phyloP scores from a whole-genome alignment of 208 protist species.

The Paratrypanosoma confusum region DNA sequence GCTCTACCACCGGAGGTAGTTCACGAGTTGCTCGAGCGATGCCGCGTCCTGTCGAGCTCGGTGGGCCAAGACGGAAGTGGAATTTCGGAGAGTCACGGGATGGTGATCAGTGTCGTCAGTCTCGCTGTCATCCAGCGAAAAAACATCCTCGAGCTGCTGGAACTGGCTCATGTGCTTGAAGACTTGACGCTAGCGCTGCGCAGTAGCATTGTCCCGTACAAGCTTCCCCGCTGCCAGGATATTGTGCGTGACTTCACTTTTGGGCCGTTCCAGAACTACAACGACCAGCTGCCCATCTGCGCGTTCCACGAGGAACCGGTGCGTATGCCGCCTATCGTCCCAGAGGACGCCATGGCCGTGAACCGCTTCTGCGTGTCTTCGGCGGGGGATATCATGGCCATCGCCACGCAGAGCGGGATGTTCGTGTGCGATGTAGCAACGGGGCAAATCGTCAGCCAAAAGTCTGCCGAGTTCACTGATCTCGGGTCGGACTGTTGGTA shows the following conservation, averaged over 20 bases:
- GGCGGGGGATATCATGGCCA: conserved; percentile 37
- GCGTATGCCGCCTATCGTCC: conserved; percentile 35
- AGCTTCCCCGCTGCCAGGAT: conserved; percentile 28
- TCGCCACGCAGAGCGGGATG: conserved; percentile 30
- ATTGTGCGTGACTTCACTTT: conserved; percentile 40
- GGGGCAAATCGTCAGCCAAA: conserved; percentile 23
- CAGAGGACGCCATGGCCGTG: conserved; percentile 48
- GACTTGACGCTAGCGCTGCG: too few relatives aligned
- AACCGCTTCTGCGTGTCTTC: conserved; percentile 65
- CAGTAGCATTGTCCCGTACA: conserved; percentile 13
- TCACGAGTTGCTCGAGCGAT: too few relatives aligned
- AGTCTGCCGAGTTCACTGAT: conserved; percentile 21
- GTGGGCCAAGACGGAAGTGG: too few relatives aligned
- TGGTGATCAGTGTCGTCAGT: too few relatives aligned
- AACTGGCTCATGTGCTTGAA: too few relatives aligned
- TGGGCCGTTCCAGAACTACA: conserved; percentile 13
- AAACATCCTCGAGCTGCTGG: too few relatives aligned
- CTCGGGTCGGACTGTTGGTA: conserved; percentile 21
- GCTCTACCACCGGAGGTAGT: too few relatives aligned
- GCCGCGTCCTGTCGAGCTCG: too few relatives aligned
- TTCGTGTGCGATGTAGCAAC: conserved; percentile 29
- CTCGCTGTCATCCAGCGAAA: too few relatives aligned
- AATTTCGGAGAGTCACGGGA: too few relatives aligned
- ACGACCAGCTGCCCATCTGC: conserved; percentile 54
- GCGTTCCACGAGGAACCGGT: conserved; percentile 39